A percentile compares a stretch with the other conserved stretches of the same genome.
Conservation (phyloP, 805 yeast species). For the Ogataea angusta region DNA sequence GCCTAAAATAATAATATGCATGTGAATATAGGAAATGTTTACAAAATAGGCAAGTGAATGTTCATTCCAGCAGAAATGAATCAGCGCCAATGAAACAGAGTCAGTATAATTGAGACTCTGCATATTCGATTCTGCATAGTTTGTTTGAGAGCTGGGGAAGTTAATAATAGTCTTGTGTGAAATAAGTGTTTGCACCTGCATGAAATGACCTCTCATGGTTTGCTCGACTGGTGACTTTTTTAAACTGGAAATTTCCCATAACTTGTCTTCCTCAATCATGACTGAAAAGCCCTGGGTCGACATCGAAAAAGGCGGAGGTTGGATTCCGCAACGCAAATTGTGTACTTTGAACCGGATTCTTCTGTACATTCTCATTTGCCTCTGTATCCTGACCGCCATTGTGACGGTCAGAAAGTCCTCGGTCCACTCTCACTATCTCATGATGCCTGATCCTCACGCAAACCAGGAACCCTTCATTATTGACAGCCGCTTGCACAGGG, state of each 20-base stretch:
- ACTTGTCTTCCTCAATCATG: neutral
- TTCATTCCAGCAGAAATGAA: neutral
- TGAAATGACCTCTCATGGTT: neutral
- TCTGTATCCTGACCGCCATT: neutral
- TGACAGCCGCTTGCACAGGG: neutral
- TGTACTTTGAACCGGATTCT: neutral
- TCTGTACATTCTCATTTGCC: neutral
- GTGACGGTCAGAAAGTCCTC: neutral
- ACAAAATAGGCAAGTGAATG: neutral
- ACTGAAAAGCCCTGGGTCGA: conserved; percentile 1
- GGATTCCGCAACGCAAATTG: neutral
- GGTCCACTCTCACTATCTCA: neutral
- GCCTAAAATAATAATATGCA: neutral
- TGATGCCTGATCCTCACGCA: neutral
- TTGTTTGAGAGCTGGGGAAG: neutral
- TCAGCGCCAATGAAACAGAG: neutral
- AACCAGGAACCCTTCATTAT: conserved; percentile 2
- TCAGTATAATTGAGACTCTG: neutral
- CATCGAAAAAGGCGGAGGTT: conserved; percentile 3
- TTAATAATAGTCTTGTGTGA: neutral
- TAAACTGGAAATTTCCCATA: neutral
- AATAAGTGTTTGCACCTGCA: neutral
- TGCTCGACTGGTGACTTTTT: neutral
- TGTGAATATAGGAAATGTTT: neutral
- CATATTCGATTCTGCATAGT: neutral